Conservation (phyloP, 495 filamentous ascomycete genomes). For the Penicillium mononematosum region DNA sequence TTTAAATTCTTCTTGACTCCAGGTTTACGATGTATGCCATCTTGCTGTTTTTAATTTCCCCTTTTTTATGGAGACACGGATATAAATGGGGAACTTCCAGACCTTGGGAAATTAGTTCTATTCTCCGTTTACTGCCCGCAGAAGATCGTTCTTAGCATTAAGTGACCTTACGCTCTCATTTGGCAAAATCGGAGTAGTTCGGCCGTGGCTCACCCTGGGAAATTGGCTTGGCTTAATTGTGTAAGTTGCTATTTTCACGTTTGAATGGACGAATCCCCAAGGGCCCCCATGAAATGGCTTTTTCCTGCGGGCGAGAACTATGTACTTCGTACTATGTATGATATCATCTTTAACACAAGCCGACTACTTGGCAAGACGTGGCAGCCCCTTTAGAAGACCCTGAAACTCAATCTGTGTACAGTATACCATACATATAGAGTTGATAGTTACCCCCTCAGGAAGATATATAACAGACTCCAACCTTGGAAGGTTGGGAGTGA, state of each 20-base stretch:
- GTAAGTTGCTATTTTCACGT: neutral
- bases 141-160: conserved; percentile 15
- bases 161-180: neutral
- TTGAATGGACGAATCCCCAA: conserved; percentile 16
- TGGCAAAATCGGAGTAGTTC: conserved; percentile 20
- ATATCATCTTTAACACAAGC: conserved; percentile 10
- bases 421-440: too few species aligned
- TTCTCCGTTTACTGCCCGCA: conserved; percentile 1
- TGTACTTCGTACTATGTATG: neutral
- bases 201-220: conserved; percentile 8
- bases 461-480: too few species aligned
- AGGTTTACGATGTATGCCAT: neutral
- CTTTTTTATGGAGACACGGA: conserved; percentile 16
- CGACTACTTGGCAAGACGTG: neutral
- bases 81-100: conserved; percentile 14
- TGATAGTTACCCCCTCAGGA: too few species aligned
- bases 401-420: neutral
- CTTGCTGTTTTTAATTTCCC: conserved; percentile 4
- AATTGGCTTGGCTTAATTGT: conserved; percentile 11
- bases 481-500: too few species aligned
- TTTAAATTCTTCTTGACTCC: too few species aligned
- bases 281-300: conserved; percentile 5
- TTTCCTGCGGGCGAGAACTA: neutral
- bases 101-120: neutral
- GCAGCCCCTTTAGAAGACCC: too few species aligned